phyloP scores from a whole-genome alignment of 495 filamentous ascomycete species.

The Schizothecium vesticola region DNA sequence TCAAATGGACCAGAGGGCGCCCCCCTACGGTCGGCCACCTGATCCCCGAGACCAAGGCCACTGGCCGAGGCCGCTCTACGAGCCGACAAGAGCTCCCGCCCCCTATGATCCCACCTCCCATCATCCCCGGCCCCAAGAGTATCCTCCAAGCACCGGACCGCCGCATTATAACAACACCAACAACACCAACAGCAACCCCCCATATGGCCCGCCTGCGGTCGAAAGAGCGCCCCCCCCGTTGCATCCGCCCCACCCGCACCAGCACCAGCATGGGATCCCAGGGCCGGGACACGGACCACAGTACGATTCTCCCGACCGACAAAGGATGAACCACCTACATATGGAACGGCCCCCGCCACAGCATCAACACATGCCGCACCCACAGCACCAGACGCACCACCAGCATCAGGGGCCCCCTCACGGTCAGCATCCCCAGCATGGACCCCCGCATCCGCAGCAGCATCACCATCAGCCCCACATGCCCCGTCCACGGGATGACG shows the following conservation, averaged over 20 bases:
- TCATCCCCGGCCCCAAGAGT: conserved; percentile 41
- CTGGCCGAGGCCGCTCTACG: conserved; percentile 39
- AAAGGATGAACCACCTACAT: conserved; percentile 32
- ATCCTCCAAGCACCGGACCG: conserved; percentile 31
- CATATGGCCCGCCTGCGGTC: conserved; percentile 39
- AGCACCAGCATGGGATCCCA: conserved; percentile 21
- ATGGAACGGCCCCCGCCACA: conserved; percentile 35
- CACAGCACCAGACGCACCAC: conserved; percentile 20
- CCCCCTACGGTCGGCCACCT: conserved; percentile 34
- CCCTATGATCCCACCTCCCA: conserved; percentile 28
- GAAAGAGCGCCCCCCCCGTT: conserved; percentile 43
- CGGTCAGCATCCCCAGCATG: conserved; percentile 25
- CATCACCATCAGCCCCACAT: conserved; percentile 23
- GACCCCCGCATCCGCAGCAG: conserved; percentile 29
- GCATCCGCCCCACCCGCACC: conserved; percentile 38
- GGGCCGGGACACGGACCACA: conserved; percentile 33
- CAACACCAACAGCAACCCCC: conserved; percentile 40
- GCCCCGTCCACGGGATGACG: conserved; percentile 31
- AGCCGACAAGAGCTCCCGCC: neutral
- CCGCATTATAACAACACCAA: conserved; percentile 40
- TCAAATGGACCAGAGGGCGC: conserved; percentile 30
- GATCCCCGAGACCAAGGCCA: conserved; percentile 41
- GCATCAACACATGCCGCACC: conserved; percentile 16
- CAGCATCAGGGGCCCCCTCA: conserved; percentile 34
- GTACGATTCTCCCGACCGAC: conserved; percentile 48